A percentile compares a stretch with the other conserved stretches of the same genome.
Conservation (phyloP, 306 rosid species). For the Quercus gilva region DNA sequence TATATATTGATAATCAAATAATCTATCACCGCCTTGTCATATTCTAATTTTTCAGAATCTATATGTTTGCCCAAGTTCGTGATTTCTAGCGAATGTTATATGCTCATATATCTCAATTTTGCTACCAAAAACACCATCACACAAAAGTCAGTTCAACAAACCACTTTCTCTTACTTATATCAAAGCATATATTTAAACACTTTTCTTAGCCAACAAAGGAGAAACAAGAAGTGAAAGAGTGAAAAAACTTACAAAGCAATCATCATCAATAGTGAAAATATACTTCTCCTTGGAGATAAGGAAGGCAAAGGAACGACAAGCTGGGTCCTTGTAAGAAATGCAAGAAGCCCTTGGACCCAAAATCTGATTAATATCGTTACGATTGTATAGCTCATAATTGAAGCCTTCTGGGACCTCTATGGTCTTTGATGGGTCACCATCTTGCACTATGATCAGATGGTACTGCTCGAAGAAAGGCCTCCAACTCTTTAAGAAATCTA, state of each 20-base stretch:
- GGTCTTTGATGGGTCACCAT: constrained; percentile 69
- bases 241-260: constrained; percentile 68
- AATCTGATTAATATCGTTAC: constrained; percentile 74
- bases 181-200: neutral
- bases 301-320: constrained; percentile 79
- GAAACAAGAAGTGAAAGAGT: neutral
- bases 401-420: constrained; percentile 73
- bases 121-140: neutral
- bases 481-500: constrained; percentile 90
- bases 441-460: constrained; percentile 80
- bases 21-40: too few species aligned
- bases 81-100: too few species aligned
- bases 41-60: too few species aligned
- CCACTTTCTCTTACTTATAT: neutral
- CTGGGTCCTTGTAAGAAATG: constrained; percentile 89
- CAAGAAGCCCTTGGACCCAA: constrained; percentile 79
- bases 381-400: constrained; percentile 72
- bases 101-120: neutral
- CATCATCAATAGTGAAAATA: constrained; percentile 80
- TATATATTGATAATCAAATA: too few species aligned
- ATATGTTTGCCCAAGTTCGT: too few species aligned
- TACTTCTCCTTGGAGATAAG: constrained; percentile 94
- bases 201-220: neutral
- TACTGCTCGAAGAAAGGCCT: constrained; percentile 69
- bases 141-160: neutral